These are phyloP conservation scores for Pseudozyma sp. DNA, from an alignment of 1,284 basidiomycete species.

Conservation along the genomic window DNA sequence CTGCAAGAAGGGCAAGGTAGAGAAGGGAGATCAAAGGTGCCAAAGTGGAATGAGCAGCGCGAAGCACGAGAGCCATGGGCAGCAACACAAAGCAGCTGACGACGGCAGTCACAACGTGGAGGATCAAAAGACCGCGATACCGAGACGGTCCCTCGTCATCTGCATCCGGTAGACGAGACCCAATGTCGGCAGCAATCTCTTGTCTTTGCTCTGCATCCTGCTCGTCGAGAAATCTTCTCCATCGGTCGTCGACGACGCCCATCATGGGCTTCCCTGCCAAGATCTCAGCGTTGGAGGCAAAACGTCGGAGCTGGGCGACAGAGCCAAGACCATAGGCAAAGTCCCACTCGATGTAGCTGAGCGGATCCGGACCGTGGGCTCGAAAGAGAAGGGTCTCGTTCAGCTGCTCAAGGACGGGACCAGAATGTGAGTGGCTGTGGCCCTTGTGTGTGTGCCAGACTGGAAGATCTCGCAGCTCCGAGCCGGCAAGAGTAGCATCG, in stretches of 20 bases:
- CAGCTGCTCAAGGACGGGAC: slow-evolving; percentile 33
- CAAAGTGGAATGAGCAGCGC: slow-evolving; percentile 56
- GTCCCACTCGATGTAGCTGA: slow-evolving; percentile 67
- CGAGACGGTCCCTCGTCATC: slow-evolving; percentile 32
- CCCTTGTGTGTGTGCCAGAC: slow-evolving; percentile 32
- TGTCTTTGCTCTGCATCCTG: slow-evolving; percentile 24
- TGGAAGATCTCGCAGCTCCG: slow-evolving; percentile 21
- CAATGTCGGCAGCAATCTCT: slow-evolving; percentile 49
- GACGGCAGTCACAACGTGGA: slow-evolving; percentile 50
- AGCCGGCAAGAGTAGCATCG: slow-evolving; percentile 12
- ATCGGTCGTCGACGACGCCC: slow-evolving; percentile 55
- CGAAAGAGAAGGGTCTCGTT: slow-evolving; percentile 61
- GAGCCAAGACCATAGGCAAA: slow-evolving; percentile 53
- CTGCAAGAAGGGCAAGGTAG: slow-evolving; percentile 50
- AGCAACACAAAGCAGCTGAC: slow-evolving; percentile 61
- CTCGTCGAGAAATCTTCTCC: slow-evolving; percentile 62
- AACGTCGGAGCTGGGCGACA: slow-evolving; percentile 46
- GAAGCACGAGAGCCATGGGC: slow-evolving; percentile 55
- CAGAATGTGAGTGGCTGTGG: slow-evolving; percentile 48
- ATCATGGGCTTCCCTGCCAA: slow-evolving; percentile 48
- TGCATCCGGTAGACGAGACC: slow-evolving; percentile 15
- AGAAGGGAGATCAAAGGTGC: slow-evolving; percentile 52
- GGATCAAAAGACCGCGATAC: slow-evolving; percentile 37
- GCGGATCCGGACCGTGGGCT: slow-evolving; percentile 62
- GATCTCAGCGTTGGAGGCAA: slow-evolving; percentile 39